Evolutionary conservation across 306 rosid species (phyloP), one percentile per base, ranked within the genome.

Genomic region (Pachyrhizus erosus): DNA sequence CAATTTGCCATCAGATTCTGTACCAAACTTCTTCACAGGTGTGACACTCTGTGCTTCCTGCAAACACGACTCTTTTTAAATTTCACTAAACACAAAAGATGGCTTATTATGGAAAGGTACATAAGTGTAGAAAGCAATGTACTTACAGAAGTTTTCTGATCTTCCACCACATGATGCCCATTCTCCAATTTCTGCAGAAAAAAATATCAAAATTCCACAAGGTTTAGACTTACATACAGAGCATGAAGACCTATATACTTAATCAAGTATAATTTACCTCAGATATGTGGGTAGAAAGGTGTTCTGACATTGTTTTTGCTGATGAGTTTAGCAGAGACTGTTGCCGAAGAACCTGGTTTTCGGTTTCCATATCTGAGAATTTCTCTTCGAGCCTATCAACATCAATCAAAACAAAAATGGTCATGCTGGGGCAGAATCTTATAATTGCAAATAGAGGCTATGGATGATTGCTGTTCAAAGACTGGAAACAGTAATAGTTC

Each of bases 371-470:
- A 76, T 90, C 97, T 13, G 91, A 89, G 83, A 92, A 91, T 78
- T 89, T 96, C 73, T 96, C 97, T 91, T 94, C 97, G 79, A 96
- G 94, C 94, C 99, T 96, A 87, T 60, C n/a, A 80, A 78, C 39
- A 77, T 70, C 43, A 82, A 80, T 83, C 15, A 48, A 84, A 79
- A 29, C 27, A 45, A 75, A 48, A 83, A 45, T 33, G 54, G 79
- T 84, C 80, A 82, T 9, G 9, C 80, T 81, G 86, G 78, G 27
- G 37, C 77, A 81, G 34, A 45, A 54, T 51, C 27, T n/a, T 49
- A 52, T 75, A 75, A 79, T 43, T 39, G 15, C 10, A 75, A 58
- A 70, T 52, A 27, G 18, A 76, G 5, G 49, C 48, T 54, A 29
- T 15, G 29, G 62, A 82, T 45, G 23, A 62, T 34, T 42, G 34